Base-by-base conservation (phyloP, 2,329 filamentous ascomycete species). In the Incumbomyces lentus region DNA sequence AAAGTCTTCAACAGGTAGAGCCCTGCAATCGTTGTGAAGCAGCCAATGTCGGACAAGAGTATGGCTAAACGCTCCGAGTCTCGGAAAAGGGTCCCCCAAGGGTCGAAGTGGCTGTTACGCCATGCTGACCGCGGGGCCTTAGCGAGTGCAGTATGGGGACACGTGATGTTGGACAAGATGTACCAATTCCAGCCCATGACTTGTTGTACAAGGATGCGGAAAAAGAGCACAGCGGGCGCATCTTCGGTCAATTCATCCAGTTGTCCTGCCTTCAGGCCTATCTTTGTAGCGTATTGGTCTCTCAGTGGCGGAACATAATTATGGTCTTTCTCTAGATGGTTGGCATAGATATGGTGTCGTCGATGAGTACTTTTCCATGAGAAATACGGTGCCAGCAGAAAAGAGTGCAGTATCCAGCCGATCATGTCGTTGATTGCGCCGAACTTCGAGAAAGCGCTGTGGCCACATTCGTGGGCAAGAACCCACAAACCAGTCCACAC, bases 291-390 rank as follows among this genome's bases (percentile, higher is more conserved):
- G 17, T 58, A 48, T 22, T 59, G 53, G 13, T 65, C 56, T 31
- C 63, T 58, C 0, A 68, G 73, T 53, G 66, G 64, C 39, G 78
- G 78, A 13, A 81, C 78, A 50, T 80, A 81, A 16, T 74, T 77
- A 60, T 79, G 81, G 60, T 84, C 80, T 67, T 78, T 79, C 49
- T 79, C 73, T 67, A 82, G 78, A 66, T 84, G 75, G 53, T 78
- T 78, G 37, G 78, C 79, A 64, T 76, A 81, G 54, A 75, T 75
- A 66, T 86, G 82, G 64, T 86, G 82, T 42, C 81, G 74, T 49
- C 74, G 73, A 63, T 86, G 82, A 29, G 75, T 80, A 61, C 78
- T 79, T 66, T 82, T 79, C 82, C 82, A 86, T 40, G 76, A 79
- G 67, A 84, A 84, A 67, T 81, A 86, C 2, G 82, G 82, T 2